A percentile compares a stretch with the other conserved stretches of the same genome.
Conservation (phyloP, 2,329 filamentous ascomycete species). For the Colletotrichum gloeosporioides region DNA sequence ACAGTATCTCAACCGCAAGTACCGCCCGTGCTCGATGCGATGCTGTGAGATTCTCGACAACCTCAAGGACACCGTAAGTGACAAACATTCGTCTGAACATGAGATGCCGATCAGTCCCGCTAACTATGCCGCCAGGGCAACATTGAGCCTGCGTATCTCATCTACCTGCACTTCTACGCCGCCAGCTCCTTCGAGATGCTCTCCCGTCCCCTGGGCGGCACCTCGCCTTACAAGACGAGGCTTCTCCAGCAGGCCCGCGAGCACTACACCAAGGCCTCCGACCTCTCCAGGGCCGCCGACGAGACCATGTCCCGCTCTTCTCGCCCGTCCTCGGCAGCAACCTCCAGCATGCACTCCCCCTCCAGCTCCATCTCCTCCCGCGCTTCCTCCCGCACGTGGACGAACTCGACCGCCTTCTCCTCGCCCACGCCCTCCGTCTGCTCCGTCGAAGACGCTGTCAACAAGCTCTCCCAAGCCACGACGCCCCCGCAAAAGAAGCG, state of each 20-base stretch:
- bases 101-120: background rate
- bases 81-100: background rate
- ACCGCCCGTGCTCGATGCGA: conserved; percentile 56
- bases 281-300: conserved; percentile 54
- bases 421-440: conserved; percentile 53
- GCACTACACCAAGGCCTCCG: conserved; percentile 56
- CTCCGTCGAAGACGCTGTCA: conserved; percentile 36
- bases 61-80: conserved; percentile 49
- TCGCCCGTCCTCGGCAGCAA: conserved; percentile 41
- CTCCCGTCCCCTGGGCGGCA: conserved; percentile 51
- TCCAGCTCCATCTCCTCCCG: conserved; percentile 45
- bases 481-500: conserved; percentile 38
- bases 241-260: conserved; percentile 57
- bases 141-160: conserved; percentile 59
- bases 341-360: conserved; percentile 51
- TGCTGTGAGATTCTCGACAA: conserved; percentile 60
- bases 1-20: conserved; percentile 55
- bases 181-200: conserved; percentile 64
- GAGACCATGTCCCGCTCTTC: conserved; percentile 43
- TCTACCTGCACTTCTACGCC: conserved; percentile 68
- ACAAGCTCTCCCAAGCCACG: background rate
- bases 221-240: conserved; percentile 49
- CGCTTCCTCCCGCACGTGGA: conserved; percentile 41
- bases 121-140: conserved; percentile 32
- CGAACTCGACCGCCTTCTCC: conserved; percentile 47